Evolutionary conservation across 441 rosid species (phyloP).

Genomic region (Croton setiger): DNA sequence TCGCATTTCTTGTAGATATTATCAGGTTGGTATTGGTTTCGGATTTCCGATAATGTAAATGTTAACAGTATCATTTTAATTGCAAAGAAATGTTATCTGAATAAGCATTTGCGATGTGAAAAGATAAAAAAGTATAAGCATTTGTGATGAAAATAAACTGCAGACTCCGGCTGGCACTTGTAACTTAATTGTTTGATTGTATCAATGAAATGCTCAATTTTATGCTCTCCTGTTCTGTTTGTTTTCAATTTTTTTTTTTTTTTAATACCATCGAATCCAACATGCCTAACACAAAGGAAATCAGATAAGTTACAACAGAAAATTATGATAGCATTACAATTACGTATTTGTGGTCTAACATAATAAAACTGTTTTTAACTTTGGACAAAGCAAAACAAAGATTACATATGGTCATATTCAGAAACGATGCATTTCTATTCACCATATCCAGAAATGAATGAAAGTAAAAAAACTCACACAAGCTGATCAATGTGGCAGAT

Average conservation of each 20-base stretch:
- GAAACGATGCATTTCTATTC: slow-evolving; percentile 7
- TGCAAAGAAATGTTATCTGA: background rate
- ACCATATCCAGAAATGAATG: slow-evolving; percentile 16
- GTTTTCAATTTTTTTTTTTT: too few species aligned
- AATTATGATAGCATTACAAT: background rate
- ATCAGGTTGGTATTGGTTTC: background rate
- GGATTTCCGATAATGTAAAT: background rate
- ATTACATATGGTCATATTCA: slow-evolving; percentile 10
- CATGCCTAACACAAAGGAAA: too few species aligned
- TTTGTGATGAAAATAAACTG: too few species aligned
- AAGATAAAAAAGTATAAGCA: too few species aligned
- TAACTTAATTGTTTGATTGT: background rate
- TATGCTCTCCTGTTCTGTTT: too few species aligned
- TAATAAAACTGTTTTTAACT: background rate
- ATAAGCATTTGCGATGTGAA: background rate
- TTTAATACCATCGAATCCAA: too few species aligned
- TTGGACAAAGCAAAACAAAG: background rate
- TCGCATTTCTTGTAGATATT: background rate
- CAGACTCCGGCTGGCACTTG: background rate
- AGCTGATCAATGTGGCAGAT: slow-evolving; percentile 9
- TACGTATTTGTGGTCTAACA: slow-evolving; percentile 12
- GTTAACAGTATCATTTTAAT: background rate
- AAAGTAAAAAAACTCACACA: slow-evolving; percentile 8
- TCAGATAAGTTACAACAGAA: too few species aligned
- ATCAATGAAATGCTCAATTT: background rate